Percentiles rank a stretch among this genome's conserved stretches.
These are phyloP conservation scores for Endocarpon pusillum DNA, from an alignment of 495 filamentous ascomycete genomes.

Conservation along the genomic window DNA sequence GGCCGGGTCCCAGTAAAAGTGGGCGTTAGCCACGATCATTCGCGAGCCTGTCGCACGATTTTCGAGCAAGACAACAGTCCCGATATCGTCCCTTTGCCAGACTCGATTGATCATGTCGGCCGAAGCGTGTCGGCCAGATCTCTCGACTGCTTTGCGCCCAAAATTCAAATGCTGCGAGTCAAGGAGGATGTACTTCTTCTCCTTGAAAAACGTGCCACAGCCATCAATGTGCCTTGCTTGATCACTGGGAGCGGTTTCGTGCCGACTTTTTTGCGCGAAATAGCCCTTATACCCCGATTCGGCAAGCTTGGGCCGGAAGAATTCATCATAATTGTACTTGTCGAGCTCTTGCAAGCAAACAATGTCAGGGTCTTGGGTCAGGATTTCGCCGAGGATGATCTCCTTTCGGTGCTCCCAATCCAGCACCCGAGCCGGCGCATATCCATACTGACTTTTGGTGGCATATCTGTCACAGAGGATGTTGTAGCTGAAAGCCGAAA, in stretches of 20 bases:
- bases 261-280: slow-evolving; percentile 71
- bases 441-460: slow-evolving; percentile 69
- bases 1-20: slow-evolving; percentile 84
- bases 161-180: slow-evolving; percentile 91
- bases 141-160: slow-evolving; percentile 74
- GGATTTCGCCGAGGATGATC: slow-evolving; percentile 63
- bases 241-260: slow-evolving; percentile 77
- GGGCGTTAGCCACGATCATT: slow-evolving; percentile 80
- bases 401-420: slow-evolving; percentile 74
- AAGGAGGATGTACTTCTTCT: slow-evolving; percentile 73
- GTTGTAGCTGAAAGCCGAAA: slow-evolving; percentile 83
- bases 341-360: slow-evolving; percentile 89
- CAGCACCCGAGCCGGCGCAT: slow-evolving; percentile 60
- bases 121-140: slow-evolving; percentile 86
- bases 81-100: slow-evolving; percentile 96
- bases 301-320: slow-evolving; percentile 65
- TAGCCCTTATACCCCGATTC: slow-evolving; percentile 82
- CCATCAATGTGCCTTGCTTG: slow-evolving; percentile 81
- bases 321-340: slow-evolving; percentile 74
- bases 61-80: slow-evolving; percentile 75
- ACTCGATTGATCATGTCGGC: slow-evolving; percentile 95
- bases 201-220: slow-evolving; percentile 92
- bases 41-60: slow-evolving; percentile 74
- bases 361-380: slow-evolving; percentile 68
- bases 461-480: slow-evolving; percentile 86